Evolutionary conservation across 2,329 filamentous ascomycete genomes (phyloP).

Genomic region (Colletotrichum karsti): DNA sequence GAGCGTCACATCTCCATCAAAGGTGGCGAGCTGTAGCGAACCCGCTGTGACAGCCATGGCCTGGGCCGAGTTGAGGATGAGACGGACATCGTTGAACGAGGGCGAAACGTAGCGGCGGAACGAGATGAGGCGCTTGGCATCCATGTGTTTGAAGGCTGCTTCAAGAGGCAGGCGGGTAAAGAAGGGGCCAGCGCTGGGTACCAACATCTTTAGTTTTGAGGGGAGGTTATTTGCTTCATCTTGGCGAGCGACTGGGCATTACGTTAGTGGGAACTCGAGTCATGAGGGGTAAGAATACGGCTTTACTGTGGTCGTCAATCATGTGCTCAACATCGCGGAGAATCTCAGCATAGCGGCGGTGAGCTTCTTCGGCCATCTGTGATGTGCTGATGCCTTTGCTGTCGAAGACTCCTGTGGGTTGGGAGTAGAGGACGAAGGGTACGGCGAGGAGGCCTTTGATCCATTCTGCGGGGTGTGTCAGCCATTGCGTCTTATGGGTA

Average conservation of each 20-base stretch:
- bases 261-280: neutral
- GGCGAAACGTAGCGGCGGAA: conserved; percentile 92
- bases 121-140: conserved; percentile 85
- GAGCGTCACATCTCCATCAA: conserved; percentile 96
- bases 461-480: conserved; percentile 72
- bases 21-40: conserved; percentile 85
- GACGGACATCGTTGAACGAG: conserved; percentile 94
- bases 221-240: conserved; percentile 70
- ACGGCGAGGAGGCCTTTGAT: conserved; percentile 95
- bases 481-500: neutral
- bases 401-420: conserved; percentile 88
- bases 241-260: conserved; percentile 70
- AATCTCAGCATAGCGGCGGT: conserved; percentile 92
- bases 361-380: conserved; percentile 81
- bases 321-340: conserved; percentile 92
- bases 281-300: conserved; percentile 7
- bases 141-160: conserved; percentile 92
- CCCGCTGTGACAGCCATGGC: conserved; percentile 84
- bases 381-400: conserved; percentile 70
- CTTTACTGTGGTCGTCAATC: conserved; percentile 87
- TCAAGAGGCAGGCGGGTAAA: conserved; percentile 89
- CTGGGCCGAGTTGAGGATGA: conserved; percentile 95
- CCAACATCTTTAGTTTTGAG: conserved; percentile 91
- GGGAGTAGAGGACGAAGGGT: conserved; percentile 95
- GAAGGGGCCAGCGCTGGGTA: conserved; percentile 91